A percentile compares a stretch with the other conserved stretches of the same genome.
phyloP scores from a whole-genome alignment of 306 rosid species.

The Geum urbanum region DNA sequence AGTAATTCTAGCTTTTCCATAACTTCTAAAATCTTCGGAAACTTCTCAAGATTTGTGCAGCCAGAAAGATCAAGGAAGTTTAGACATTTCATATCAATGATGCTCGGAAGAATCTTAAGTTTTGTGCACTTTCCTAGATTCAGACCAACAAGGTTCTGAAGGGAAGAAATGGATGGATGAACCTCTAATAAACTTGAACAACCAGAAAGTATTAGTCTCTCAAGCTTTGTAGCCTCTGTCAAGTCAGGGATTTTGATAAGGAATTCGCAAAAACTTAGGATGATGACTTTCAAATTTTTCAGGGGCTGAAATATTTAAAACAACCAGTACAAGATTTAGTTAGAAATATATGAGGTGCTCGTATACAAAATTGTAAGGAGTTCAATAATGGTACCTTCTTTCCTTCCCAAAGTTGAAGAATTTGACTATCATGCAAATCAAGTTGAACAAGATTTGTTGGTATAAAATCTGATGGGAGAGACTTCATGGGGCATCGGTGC shows the following conservation, averaged over 20 bases:
- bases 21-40: background rate
- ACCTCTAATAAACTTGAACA: slow-evolving; percentile 8
- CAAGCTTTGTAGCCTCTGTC: slow-evolving; percentile 12
- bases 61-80: background rate
- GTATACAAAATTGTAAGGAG: background rate
- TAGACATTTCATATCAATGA: background rate
- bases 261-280: background rate
- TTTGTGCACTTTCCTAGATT: background rate
- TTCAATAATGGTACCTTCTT: background rate
- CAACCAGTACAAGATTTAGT: background rate
- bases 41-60: no score
- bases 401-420: slow-evolving; percentile 8
- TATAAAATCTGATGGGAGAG: background rate
- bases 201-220: background rate
- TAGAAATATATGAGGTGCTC: no score
- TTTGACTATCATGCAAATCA: background rate
- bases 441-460: slow-evolving; percentile 17
- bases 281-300: background rate
- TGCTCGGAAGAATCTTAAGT: background rate
- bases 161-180: slow-evolving; percentile 7
- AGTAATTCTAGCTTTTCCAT: background rate
- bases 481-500: slow-evolving; percentile 12
- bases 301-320: slow-evolving; percentile 9
- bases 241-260: slow-evolving; percentile 20
- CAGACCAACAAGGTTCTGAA: background rate